Percentiles rank a stretch among this genome's conserved stretches.
phyloP scores from a whole-genome alignment of 768 basidiomycete genomes.

The Xerocomus potaroensis region DNA sequence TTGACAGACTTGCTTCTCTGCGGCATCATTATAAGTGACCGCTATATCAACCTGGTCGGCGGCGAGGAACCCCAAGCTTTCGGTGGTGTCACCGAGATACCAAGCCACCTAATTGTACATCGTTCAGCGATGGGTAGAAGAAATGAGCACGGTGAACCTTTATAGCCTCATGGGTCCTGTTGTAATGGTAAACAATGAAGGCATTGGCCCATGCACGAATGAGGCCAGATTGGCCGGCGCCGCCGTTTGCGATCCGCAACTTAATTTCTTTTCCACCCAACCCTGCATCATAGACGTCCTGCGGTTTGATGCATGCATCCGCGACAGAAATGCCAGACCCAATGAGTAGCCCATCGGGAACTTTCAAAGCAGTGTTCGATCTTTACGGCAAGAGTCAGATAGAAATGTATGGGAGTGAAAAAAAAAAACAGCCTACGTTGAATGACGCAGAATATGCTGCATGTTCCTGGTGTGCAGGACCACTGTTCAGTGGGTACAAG shows the following conservation, averaged over 20 bases:
- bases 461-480: background rate
- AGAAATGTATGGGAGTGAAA: background rate
- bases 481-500: background rate
- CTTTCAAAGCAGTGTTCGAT: background rate
- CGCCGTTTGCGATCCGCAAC: slow-evolving; percentile 47
- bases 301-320: slow-evolving; percentile 10
- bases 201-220: slow-evolving; percentile 44
- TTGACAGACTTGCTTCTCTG: slow-evolving; percentile 37
- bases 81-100: slow-evolving; percentile 55
- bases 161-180: slow-evolving; percentile 24
- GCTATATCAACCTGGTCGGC: slow-evolving; percentile 45
- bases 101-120: slow-evolving; percentile 41
- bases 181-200: slow-evolving; percentile 35
- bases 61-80: slow-evolving; percentile 41
- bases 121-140: background rate
- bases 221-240: slow-evolving; percentile 49
- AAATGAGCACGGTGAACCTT: slow-evolving; percentile 29
- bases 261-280: slow-evolving; percentile 31
- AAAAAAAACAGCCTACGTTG: slow-evolving; percentile 1
- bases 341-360: slow-evolving; percentile 1
- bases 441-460: background rate
- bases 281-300: slow-evolving; percentile 39
- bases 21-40: slow-evolving; percentile 50
- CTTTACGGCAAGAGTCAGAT: slow-evolving; percentile 1
- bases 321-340: slow-evolving; percentile 1